phyloP scores from a whole-genome alignment of 352 stramenopile species.

The Globisporangium alternatum region DNA sequence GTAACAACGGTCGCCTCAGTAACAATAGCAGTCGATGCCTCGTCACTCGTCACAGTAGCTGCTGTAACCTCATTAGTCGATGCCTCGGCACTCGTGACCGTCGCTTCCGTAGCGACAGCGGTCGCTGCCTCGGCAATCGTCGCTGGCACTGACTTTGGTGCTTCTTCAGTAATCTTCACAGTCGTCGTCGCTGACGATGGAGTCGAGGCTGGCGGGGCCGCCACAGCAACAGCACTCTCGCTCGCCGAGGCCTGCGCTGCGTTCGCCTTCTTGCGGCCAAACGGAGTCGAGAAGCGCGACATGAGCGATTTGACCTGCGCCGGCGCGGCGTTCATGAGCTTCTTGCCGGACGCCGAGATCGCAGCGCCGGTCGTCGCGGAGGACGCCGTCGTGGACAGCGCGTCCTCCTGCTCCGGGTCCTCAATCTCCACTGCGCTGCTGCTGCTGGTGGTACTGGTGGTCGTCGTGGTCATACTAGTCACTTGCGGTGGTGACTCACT shows the following conservation, averaged over 20 bases:
- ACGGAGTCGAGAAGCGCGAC: conserved; percentile 21
- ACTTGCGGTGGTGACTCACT: not conserved
- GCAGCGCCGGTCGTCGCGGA: not conserved
- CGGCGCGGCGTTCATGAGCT: conserved; percentile 20
- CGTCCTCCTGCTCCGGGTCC: conserved; percentile 24
- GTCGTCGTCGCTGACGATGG: not conserved
- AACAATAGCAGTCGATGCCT: not conserved
- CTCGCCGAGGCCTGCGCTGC: not conserved
- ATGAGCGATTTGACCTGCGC: conserved; percentile 22
- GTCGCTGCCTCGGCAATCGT: not conserved
- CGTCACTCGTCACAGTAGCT: not conserved
- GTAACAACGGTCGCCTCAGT: not conserved
- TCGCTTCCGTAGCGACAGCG: not conserved
- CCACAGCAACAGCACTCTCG: not conserved
- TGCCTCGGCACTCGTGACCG: not conserved
- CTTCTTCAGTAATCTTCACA: not conserved
- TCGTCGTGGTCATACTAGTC: not conserved
- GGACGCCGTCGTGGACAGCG: not conserved
- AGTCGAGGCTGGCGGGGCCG: not conserved
- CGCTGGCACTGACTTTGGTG: not conserved
- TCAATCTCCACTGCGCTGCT: conserved; percentile 18
- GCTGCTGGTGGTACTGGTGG: not conserved
- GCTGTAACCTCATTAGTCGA: not conserved
- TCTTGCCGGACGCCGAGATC: conserved; percentile 16
- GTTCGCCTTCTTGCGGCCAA: conserved; percentile 16